Conservation (phyloP, 306 rosid genomes). For the Morella rubra region DNA sequence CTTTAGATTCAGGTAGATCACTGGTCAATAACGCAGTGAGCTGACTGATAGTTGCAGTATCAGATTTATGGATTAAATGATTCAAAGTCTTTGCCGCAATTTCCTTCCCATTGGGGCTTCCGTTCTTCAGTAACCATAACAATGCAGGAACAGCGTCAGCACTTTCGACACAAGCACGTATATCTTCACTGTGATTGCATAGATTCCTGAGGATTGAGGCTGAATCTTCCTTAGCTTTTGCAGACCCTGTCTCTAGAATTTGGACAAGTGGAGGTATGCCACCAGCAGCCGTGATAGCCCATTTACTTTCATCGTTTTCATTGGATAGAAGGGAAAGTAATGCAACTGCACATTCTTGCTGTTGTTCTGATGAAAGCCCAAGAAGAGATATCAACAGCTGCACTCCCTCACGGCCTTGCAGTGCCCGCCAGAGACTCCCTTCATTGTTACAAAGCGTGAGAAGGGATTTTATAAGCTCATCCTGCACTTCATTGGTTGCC, state of each 20-base stretch:
- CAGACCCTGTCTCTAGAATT: conserved; percentile 92
- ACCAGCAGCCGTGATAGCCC: conserved; percentile 99
- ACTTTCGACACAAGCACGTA: conserved; percentile 98
- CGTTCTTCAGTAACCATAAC: conserved; percentile 92
- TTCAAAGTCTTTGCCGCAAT: conserved; percentile 96
- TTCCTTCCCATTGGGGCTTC: conserved; percentile 95
- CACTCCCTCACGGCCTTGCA: conserved; percentile 97
- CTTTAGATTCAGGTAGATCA: conserved; percentile 92
- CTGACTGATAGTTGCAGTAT: conserved; percentile 93
- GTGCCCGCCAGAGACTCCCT: conserved; percentile 86
- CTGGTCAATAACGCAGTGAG: conserved; percentile 91
- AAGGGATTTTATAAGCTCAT: conserved; percentile 82
- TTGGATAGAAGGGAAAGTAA: conserved; percentile 83
- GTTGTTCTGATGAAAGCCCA: conserved; percentile 98
- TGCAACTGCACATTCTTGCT: conserved; percentile 98
- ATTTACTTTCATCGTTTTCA: conserved; percentile 95
- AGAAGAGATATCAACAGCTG: conserved; percentile 92
- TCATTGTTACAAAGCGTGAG: conserved; percentile 77
- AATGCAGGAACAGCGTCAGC: conserved; percentile 99
- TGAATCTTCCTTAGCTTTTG: conserved; percentile 97
- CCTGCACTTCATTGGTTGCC: conserved; percentile 91
- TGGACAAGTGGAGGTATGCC: conserved; percentile 99
- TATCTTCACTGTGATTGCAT: conserved; percentile 99
- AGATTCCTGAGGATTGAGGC: conserved; percentile 89
- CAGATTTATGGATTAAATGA: conserved; percentile 95